These are phyloP conservation scores for Keithomyces neogunnii DNA, from an alignment of 2,329 filamentous ascomycete genomes.

Conservation along the genomic window DNA sequence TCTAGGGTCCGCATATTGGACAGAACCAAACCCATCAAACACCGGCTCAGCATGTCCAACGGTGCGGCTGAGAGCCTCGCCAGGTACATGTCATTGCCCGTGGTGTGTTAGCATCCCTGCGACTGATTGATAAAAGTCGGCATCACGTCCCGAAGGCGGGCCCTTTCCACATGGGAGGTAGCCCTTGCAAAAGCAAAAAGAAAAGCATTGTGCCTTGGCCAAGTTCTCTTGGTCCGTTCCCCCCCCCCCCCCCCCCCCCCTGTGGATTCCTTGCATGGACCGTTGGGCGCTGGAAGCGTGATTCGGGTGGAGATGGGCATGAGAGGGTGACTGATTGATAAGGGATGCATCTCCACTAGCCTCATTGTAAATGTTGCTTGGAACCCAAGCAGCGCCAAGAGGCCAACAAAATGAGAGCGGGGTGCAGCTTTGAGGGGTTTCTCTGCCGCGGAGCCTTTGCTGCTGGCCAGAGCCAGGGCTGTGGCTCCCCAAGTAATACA, in stretches of 20 bases:
- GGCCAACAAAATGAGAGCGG: background rate
- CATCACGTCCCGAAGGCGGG: background rate
- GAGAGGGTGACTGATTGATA: background rate
- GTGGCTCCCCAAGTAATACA: too few relatives aligned
- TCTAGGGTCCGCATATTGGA: background rate
- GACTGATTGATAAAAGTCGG: constrained; percentile 8
- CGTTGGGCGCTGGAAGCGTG: background rate
- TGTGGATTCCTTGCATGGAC: background rate
- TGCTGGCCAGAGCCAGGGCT: background rate
- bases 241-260: background rate
- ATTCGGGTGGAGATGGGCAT: background rate
- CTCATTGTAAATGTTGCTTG: background rate
- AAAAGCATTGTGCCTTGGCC: background rate
- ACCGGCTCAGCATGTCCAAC: background rate
- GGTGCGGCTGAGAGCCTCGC: background rate
- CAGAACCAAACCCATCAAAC: background rate
- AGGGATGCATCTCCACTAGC: background rate
- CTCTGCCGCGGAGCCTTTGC: background rate
- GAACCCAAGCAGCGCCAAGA: background rate
- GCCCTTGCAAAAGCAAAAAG: background rate
- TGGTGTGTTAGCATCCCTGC: background rate
- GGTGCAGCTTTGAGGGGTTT: background rate
- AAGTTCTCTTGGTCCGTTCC: background rate
- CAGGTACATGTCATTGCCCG: background rate
- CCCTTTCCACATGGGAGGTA: background rate